Percentiles rank a stretch among this genome's conserved stretches.
phyloP scores from a whole-genome alignment of 768 basidiomycete species.

The Leccinum barrowsii region DNA sequence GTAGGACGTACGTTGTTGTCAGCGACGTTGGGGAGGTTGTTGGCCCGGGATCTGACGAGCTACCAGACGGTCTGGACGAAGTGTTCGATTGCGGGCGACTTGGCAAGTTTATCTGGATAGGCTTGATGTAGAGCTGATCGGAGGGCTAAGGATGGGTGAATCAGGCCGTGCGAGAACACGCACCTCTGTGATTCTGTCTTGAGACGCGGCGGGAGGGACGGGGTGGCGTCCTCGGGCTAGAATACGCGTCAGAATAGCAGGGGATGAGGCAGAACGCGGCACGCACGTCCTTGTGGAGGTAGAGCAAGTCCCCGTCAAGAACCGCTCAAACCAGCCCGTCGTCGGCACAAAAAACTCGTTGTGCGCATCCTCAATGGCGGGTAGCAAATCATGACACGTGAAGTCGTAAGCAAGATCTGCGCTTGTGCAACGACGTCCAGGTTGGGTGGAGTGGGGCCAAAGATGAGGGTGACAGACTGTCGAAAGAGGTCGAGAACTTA shows the following conservation, averaged over 20 bases:
- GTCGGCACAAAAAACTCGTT: conserved; percentile 74
- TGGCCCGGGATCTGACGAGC: conserved; percentile 53
- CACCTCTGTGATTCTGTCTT: conserved; percentile 40
- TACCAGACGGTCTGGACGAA: conserved; percentile 46
- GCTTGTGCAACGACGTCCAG: too few species aligned
- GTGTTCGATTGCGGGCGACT: too few species aligned
- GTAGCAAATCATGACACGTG: too few species aligned
- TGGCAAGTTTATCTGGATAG: too few species aligned
- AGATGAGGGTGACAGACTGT: too few species aligned
- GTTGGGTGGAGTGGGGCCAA: too few species aligned
- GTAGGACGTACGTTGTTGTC: conserved; percentile 65
- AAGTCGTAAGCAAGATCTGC: too few species aligned
- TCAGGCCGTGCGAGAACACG: too few species aligned
- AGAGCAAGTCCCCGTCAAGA: conserved; percentile 67
- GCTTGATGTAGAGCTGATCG: too few species aligned
- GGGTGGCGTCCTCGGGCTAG: conserved; percentile 75
- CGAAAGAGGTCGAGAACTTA: too few species aligned
- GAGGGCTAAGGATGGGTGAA: too few species aligned
- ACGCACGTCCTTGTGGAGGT: conserved; percentile 61
- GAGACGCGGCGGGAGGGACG: conserved; percentile 80
- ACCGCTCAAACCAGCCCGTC: conserved; percentile 72
- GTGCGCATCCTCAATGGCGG: conserved; percentile 31
- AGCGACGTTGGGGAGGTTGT: conserved; percentile 60
- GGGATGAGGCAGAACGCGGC: not conserved
- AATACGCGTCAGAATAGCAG: conserved; percentile 7